These are phyloP conservation scores for Pythium aquatile DNA, from an alignment of 352 stramenopile genomes.

Conservation along the genomic window DNA sequence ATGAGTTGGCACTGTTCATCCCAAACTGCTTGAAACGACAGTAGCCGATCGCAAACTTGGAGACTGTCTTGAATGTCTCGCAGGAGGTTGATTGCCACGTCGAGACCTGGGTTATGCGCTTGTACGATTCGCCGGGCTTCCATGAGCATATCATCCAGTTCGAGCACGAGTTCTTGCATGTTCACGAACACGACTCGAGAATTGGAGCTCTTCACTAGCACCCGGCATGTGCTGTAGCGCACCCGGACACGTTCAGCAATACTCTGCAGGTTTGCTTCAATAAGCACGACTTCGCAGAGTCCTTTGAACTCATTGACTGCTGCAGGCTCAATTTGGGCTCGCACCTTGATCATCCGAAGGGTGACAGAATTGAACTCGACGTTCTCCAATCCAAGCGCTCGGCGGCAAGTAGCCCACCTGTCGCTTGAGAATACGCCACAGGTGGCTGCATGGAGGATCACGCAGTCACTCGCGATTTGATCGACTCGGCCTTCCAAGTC, in stretches of 20 bases:
- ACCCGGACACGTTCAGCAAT: slow-evolving; percentile 30
- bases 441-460: slow-evolving; percentile 51
- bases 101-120: slow-evolving; percentile 41
- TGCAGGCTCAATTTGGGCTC: neutral
- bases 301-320: slow-evolving; percentile 25
- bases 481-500: slow-evolving; percentile 44
- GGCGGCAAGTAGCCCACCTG: slow-evolving; percentile 30
- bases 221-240: slow-evolving; percentile 29
- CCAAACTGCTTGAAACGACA: slow-evolving; percentile 48
- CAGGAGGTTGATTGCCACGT: slow-evolving; percentile 30
- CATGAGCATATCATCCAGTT: slow-evolving; percentile 22
- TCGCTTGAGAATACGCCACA: slow-evolving; percentile 38
- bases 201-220: slow-evolving; percentile 28
- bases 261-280: slow-evolving; percentile 47
- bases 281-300: slow-evolving; percentile 52
- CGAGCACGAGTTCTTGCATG: slow-evolving; percentile 14
- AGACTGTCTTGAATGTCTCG: slow-evolving; percentile 35
- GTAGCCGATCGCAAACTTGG: slow-evolving; percentile 36
- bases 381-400: slow-evolving; percentile 15
- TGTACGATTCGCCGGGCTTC: slow-evolving; percentile 26
- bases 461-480: slow-evolving; percentile 38
- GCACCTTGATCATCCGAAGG: slow-evolving; percentile 17
- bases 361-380: slow-evolving; percentile 8
- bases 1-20: slow-evolving; percentile 41
- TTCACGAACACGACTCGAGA: slow-evolving; percentile 11